Conservation (phyloP, 495 filamentous ascomycete species). For the Aspergillus bertholletiae region DNA sequence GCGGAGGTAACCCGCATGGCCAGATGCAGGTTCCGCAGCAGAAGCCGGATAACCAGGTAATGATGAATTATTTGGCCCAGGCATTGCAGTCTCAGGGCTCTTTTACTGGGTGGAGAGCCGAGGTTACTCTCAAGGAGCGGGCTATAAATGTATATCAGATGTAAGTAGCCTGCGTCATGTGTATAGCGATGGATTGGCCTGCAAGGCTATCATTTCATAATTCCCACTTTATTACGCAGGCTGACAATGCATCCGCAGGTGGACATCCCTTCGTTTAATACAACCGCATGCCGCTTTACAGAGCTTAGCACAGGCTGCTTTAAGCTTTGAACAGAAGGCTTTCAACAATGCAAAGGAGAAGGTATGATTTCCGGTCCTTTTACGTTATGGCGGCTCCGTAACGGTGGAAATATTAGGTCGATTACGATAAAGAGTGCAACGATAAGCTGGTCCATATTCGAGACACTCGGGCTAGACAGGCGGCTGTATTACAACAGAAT, state of each 20-base stretch:
- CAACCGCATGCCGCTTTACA: constrained; percentile 42
- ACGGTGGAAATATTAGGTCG: constrained; percentile 19
- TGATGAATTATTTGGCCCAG: constrained; percentile 35
- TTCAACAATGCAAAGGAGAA: constrained; percentile 44
- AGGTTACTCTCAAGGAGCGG: constrained; percentile 37
- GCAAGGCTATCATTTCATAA: constrained; percentile 2
- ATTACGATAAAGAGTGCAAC: constrained; percentile 47
- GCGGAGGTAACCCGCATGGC: constrained; percentile 31
- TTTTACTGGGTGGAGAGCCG: constrained; percentile 44
- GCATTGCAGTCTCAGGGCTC: constrained; percentile 35
- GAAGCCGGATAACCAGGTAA: constrained; percentile 29
- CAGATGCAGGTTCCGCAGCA: constrained; percentile 30
- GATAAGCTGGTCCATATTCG: constrained; percentile 48
- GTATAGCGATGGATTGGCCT: not conserved
- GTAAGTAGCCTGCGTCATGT: constrained; percentile 27
- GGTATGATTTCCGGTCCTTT: constrained; percentile 24
- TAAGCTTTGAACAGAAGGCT: constrained; percentile 45
- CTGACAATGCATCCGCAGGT: constrained; percentile 27
- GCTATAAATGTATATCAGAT: constrained; percentile 45
- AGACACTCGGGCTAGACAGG: constrained; percentile 43
- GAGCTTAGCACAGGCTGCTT: constrained; percentile 40
- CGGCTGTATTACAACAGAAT: constrained; percentile 36
- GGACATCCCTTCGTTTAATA: constrained; percentile 48
- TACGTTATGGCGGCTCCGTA: not conserved
- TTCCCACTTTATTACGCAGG: not conserved